Evolutionary conservation across 129 eudicot species (phyloP).

Genomic region (Escallonia rubra): DNA sequence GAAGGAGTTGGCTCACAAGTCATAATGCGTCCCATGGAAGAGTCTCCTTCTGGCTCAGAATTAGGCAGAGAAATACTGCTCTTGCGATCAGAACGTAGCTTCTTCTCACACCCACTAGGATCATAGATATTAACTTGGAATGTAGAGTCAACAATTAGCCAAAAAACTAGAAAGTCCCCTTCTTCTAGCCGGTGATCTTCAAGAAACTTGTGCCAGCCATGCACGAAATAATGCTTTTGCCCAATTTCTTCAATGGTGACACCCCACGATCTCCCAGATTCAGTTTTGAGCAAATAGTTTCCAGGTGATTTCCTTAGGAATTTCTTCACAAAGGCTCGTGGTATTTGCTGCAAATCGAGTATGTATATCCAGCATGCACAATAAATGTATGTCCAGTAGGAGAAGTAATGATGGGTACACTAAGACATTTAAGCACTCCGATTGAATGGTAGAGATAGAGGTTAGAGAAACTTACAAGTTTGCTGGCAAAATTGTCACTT

Average conservation of each 20-base stretch:
- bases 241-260: slow-evolving; percentile 1
- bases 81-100: not conserved
- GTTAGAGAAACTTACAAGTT: not conserved
- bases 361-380: not conserved
- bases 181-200: not conserved
- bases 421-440: too few species aligned
- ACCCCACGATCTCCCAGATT: slow-evolving; percentile 1
- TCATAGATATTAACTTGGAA: slow-evolving; percentile 9
- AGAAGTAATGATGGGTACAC: too few species aligned
- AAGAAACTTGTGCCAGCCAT: slow-evolving; percentile 16
- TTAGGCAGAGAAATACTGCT: not conserved
- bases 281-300: not conserved
- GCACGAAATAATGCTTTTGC: not conserved
- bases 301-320: not conserved
- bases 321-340: slow-evolving; percentile 14
- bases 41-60: not conserved
- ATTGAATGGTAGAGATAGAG: too few species aligned
- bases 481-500: not conserved
- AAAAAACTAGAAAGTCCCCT: slow-evolving; percentile 10
- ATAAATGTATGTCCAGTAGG: too few species aligned
- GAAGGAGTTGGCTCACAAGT: too few species aligned
- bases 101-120: slow-evolving; percentile 7
- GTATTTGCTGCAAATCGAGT: slow-evolving; percentile 12
- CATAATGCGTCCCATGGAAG: too few species aligned
- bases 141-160: slow-evolving; percentile 11